Evolutionary conservation across 805 yeast genomes (phyloP).

Genomic region (Kazachstania kunashirensis): DNA sequence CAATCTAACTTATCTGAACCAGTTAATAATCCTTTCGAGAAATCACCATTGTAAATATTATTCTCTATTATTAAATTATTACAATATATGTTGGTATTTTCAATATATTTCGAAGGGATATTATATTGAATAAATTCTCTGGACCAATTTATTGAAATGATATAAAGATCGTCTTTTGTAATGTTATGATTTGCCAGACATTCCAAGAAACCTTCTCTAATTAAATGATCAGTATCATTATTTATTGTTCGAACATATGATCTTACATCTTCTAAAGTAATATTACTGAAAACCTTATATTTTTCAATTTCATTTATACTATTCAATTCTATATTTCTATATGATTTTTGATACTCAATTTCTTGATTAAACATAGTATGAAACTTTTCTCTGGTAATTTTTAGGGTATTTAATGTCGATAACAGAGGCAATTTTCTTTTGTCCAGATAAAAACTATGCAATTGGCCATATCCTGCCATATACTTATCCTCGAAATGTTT

Average conservation of each 20-base stretch:
- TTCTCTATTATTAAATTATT: constrained; percentile 14
- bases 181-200: constrained; percentile 4
- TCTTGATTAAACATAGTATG: constrained; percentile 11
- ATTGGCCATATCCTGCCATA: constrained; percentile 11
- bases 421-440: constrained; percentile 1
- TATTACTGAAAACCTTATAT: constrained; percentile 12
- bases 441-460: not conserved
- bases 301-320: constrained; percentile 20
- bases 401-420: not conserved
- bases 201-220: constrained; percentile 13
- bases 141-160: constrained; percentile 29
- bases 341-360: constrained; percentile 11
- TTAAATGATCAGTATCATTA: not conserved
- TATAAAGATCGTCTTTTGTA: constrained; percentile 9
- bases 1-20: constrained; percentile 22
- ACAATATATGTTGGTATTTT: constrained; percentile 15
- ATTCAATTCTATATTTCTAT: constrained; percentile 16
- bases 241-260: constrained; percentile 5
- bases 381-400: constrained; percentile 8
- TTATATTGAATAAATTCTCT: constrained; percentile 19
- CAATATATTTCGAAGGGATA: constrained; percentile 6
- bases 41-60: constrained; percentile 16
- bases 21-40: constrained; percentile 17
- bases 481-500: constrained; percentile 19
- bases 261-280: constrained; percentile 11